phyloP scores from a whole-genome alignment of 441 rosid species.

The Gossypium davidsonii region DNA sequence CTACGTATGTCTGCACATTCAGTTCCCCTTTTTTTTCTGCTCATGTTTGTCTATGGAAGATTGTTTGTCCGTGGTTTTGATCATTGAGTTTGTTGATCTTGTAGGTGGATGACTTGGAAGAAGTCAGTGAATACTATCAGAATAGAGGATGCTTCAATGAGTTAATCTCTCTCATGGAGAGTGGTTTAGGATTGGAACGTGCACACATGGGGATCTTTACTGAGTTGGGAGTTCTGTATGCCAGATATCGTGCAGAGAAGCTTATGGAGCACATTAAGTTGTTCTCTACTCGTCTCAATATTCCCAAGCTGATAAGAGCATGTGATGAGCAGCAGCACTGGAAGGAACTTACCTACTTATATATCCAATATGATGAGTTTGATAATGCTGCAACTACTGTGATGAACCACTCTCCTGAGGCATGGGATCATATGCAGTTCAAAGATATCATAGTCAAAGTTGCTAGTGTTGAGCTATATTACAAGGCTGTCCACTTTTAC shows the following conservation, averaged over 20 bases:
- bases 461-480: constrained; percentile 96
- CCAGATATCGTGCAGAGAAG: constrained; percentile 94
- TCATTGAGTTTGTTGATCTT: background rate
- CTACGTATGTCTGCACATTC: background rate
- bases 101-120: constrained; percentile 98
- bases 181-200: constrained; percentile 96
- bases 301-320: constrained; percentile 95
- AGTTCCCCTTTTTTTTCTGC: background rate
- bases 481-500: constrained; percentile 97
- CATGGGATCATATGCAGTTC: constrained; percentile 99
- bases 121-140: constrained; percentile 96
- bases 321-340: constrained; percentile 99
- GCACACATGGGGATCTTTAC: constrained; percentile 99
- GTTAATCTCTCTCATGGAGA: constrained; percentile 97
- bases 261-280: constrained; percentile 99
- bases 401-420: constrained; percentile 99
- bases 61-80: background rate
- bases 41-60: background rate
- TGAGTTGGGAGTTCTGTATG: constrained; percentile 95
- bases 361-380: constrained; percentile 90
- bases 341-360: constrained; percentile 88
- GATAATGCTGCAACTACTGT: constrained; percentile 98
- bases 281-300: constrained; percentile 96
- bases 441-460: constrained; percentile 90
- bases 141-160: constrained; percentile 98